These are phyloP conservation scores for Centrapalus pauciflorus DNA, from an alignment of 129 eudicot genomes.

Conservation along the genomic window DNA sequence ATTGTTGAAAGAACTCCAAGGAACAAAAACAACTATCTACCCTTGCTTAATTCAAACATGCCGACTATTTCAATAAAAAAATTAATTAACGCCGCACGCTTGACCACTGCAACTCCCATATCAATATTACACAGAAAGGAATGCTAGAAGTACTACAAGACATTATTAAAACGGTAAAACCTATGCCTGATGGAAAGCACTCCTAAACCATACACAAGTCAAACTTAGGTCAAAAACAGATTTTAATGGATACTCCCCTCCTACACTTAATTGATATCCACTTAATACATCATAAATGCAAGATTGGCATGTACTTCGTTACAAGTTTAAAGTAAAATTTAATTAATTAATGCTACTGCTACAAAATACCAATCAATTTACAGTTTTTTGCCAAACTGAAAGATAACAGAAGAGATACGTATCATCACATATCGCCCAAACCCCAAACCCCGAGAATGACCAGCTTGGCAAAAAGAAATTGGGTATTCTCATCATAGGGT, in stretches of 20 bases:
- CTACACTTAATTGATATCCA: slow-evolving; percentile 6
- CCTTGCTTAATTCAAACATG: neutral
- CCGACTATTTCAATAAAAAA: neutral
- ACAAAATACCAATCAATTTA: slow-evolving; percentile 1
- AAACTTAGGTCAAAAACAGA: slow-evolving; percentile 11
- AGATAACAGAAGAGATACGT: neutral
- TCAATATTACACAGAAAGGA: neutral
- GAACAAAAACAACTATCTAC: neutral
- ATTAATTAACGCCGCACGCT: neutral
- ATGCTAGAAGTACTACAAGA: neutral
- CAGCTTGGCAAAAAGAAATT: neutral
- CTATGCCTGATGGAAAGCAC: neutral
- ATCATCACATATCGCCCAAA: too few species aligned
- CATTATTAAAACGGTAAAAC: slow-evolving; percentile 6
- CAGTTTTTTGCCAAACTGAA: slow-evolving; percentile 3
- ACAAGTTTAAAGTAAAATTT: neutral
- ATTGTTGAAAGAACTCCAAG: neutral
- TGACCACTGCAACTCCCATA: neutral
- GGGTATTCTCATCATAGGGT: slow-evolving; percentile 4
- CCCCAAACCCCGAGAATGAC: neutral
- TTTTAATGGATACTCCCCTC: neutral
- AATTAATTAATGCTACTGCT: neutral
- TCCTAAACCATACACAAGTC: neutral
- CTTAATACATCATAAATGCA: neutral
- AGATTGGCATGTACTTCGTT: neutral